Conservation (phyloP, 2,329 filamentous ascomycete genomes). For the Nothophaeocryptopus gaeumannii region DNA sequence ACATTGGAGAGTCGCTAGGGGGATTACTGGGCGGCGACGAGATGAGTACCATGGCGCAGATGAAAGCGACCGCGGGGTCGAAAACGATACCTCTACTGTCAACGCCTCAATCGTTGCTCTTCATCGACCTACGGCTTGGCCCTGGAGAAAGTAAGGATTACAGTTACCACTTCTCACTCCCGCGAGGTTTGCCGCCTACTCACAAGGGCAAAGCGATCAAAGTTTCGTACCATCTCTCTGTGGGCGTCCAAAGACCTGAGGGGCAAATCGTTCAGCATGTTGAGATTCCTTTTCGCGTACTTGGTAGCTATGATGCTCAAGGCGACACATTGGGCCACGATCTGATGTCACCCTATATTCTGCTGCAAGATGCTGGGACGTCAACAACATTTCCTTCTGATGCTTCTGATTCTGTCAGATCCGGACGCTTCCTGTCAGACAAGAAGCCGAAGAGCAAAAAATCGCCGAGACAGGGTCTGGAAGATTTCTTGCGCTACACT, state of each 20-base stretch:
- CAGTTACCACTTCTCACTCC: conserved; percentile 81
- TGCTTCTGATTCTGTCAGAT: conserved; percentile 6
- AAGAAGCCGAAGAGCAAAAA: conserved; percentile 37
- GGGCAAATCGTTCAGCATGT: conserved; percentile 82
- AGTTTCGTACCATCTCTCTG: conserved; percentile 83
- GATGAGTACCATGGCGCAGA: conserved; percentile 90
- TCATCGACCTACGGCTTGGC: conserved; percentile 83
- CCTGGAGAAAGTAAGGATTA: conserved; percentile 87
- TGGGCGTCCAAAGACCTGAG: conserved; percentile 85
- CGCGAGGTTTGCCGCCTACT: conserved; percentile 83
- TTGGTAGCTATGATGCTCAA: conserved; percentile 85
- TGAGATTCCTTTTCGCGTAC: conserved; percentile 85
- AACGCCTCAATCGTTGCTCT: conserved; percentile 91
- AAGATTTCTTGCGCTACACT: conserved; percentile 74
- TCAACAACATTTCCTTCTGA: conserved; percentile 38
- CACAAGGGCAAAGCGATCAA: conserved; percentile 93
- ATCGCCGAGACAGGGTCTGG: conserved; percentile 37
- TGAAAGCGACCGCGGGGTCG: conserved; percentile 81
- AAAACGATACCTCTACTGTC: conserved; percentile 88
- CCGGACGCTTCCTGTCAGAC: conserved; percentile 19
- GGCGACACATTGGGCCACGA: conserved; percentile 91
- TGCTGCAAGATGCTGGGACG: conserved; percentile 78
- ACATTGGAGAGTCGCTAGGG: conserved; percentile 80
- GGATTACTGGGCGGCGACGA: conserved; percentile 83
- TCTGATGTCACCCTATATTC: conserved; percentile 87